Percentiles rank a stretch among this genome's conserved stretches.
Conservation (phyloP, 805 yeast genomes). For the Starmerella apis region DNA sequence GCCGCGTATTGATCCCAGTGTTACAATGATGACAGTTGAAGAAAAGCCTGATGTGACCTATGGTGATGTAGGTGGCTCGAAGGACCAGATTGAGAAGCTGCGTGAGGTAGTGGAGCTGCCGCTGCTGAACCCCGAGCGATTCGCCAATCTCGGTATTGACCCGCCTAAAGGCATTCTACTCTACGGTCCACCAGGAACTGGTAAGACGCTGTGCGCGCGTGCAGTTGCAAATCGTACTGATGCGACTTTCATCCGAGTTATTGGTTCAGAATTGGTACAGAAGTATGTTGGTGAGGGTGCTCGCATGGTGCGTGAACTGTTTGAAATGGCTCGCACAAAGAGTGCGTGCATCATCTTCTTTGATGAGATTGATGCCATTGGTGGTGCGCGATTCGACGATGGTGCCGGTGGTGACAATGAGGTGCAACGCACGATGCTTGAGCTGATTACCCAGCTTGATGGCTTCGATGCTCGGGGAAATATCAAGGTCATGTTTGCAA, state of each 20-base stretch:
- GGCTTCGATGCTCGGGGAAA: constrained; percentile 99
- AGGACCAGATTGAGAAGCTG: constrained; percentile 93
- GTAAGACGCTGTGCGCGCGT: constrained; percentile 95
- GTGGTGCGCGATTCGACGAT: constrained; percentile 99
- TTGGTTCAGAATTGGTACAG: constrained; percentile 96
- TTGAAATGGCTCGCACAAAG: constrained; percentile 98
- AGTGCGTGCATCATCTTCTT: constrained; percentile 96
- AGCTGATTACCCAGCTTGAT: constrained; percentile 91
- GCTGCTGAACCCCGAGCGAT: constrained; percentile 86
- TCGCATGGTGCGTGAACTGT: constrained; percentile 95
- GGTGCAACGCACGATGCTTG: constrained; percentile 98
- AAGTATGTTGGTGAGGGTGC: constrained; percentile 99
- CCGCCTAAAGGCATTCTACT: constrained; percentile 97
- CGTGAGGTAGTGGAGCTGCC: constrained; percentile 96
- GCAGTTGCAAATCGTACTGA: constrained; percentile 99
- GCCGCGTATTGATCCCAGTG: constrained; percentile 94
- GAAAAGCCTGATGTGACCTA: constrained; percentile 99
- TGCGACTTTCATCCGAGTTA: constrained; percentile 95
- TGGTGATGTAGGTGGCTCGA: constrained; percentile 97
- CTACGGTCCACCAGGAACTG: constrained; percentile 99
- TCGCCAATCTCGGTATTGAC: constrained; percentile 92
- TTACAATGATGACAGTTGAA: constrained; percentile 99
- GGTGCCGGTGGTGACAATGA: constrained; percentile 99
- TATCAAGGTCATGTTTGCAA: constrained; percentile 98
- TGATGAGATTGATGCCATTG: constrained; percentile 98